These are phyloP conservation scores for Symbiodinium pilosum DNA, from an alignment of 73 alveolate genomes.

Conservation along the genomic window DNA sequence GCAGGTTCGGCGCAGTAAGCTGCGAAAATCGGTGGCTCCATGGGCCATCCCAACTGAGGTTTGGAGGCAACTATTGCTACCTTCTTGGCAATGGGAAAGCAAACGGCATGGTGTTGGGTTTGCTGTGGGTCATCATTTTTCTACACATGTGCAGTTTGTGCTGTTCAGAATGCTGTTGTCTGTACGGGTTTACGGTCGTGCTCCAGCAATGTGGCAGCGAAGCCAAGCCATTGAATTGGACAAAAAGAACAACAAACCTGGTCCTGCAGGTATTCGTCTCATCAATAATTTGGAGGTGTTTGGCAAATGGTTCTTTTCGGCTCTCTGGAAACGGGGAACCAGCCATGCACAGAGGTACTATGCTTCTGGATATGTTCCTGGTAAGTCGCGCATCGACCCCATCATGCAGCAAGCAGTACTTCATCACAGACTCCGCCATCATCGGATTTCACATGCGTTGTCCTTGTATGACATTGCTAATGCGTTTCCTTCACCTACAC, in stretches of 20 bases:
- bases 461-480: constrained; percentile 9
- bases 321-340: neutral
- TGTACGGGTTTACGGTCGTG: neutral
- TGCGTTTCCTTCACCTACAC: neutral
- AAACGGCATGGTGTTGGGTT: neutral
- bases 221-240: constrained; percentile 6
- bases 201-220: neutral
- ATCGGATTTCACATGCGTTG: neutral
- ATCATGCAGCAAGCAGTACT: constrained; percentile 16
- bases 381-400: neutral
- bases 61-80: constrained; percentile 24
- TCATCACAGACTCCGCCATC: neutral
- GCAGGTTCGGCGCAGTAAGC: neutral
- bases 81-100: neutral
- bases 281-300: neutral
- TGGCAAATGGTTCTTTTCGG: neutral
- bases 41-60: constrained; percentile 28
- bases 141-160: neutral
- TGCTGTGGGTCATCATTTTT: neutral
- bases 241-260: neutral
- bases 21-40: neutral
- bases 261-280: constrained; percentile 18
- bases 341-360: neutral
- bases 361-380: neutral
- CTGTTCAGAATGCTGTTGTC: neutral